phyloP scores from a whole-genome alignment of 1,284 basidiomycete genomes.

The Malassezia vespertilionis region DNA sequence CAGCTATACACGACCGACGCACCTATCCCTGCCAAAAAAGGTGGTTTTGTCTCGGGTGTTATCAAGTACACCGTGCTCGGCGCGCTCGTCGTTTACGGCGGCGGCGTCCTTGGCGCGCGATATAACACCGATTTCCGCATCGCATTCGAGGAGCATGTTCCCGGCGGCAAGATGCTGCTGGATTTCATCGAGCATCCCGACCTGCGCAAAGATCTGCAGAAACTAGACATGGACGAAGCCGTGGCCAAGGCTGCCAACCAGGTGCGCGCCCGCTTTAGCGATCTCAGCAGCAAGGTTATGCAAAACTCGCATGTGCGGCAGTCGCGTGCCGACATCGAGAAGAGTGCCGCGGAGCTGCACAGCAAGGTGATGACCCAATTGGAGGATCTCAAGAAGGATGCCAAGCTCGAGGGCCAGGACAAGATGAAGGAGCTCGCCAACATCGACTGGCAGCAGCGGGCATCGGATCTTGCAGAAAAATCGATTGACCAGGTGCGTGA shows the following conservation, averaged over 20 bases:
- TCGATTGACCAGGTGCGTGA: conserved; percentile 16
- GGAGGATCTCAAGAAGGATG: conserved; percentile 48
- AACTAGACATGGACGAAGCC: conserved; percentile 48
- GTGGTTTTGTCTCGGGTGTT: conserved; percentile 27
- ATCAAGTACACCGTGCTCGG: conserved; percentile 25
- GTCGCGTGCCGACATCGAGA: conserved; percentile 29
- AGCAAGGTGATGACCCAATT: conserved; percentile 23
- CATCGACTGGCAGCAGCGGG: conserved; percentile 12
- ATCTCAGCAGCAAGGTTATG: conserved; percentile 35
- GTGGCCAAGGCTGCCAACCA: conserved; percentile 53
- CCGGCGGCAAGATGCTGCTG: conserved; percentile 59
- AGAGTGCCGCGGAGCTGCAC: conserved; percentile 17
- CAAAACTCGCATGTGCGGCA: conserved; percentile 25
- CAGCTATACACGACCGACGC: background rate
- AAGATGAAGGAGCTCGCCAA: conserved; percentile 8
- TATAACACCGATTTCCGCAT: conserved; percentile 53
- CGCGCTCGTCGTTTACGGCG: conserved; percentile 39
- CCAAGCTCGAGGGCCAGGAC: conserved; percentile 10
- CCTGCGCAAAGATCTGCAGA: conserved; percentile 24
- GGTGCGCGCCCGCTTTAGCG: conserved; percentile 50
- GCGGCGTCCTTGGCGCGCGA: conserved; percentile 32
- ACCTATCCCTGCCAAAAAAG: conserved; percentile 1
- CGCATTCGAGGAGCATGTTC: conserved; percentile 68
- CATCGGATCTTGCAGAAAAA: conserved; percentile 24
- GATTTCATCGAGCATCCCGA: conserved; percentile 32